phyloP scores from a whole-genome alignment of 208 protist genomes.

The Crithidia bombi region DNA sequence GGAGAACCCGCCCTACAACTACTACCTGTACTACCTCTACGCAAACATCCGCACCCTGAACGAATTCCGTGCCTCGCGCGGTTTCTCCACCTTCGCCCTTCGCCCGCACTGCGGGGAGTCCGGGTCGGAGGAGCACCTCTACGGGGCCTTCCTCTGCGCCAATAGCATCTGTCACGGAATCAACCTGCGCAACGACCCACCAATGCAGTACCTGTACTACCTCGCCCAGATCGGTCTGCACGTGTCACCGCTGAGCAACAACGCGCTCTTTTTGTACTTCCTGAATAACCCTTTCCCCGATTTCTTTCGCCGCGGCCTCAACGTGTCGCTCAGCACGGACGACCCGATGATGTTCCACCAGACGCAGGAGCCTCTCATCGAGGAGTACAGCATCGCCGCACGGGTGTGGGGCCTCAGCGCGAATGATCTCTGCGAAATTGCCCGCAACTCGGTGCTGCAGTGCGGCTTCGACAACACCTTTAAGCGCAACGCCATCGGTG shows the following conservation, averaged over 20 bases:
- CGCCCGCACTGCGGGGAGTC: constrained; percentile 98
- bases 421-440: constrained; percentile 94
- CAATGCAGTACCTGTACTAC: constrained; percentile 99
- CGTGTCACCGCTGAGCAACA: constrained; percentile 99
- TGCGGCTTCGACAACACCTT: constrained; percentile 90
- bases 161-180: constrained; percentile 99
- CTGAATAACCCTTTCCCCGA: constrained; percentile 96
- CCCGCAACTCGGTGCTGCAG: constrained; percentile 92
- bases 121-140: constrained; percentile 94
- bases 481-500: constrained; percentile 90
- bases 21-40: constrained; percentile 99
- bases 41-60: constrained; percentile 98
- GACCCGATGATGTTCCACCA: constrained; percentile 98
- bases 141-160: constrained; percentile 93
- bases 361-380: constrained; percentile 94
- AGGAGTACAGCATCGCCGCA: constrained; percentile 95
- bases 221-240: constrained; percentile 98
- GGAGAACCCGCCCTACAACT: constrained; percentile 99
- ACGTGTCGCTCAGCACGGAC: constrained; percentile 98
- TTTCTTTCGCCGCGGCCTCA: constrained; percentile 97
- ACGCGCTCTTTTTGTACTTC: constrained; percentile 98
- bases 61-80: constrained; percentile 88
- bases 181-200: constrained; percentile 93
- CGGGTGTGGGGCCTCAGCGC: constrained; percentile 90
- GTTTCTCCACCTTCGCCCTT: constrained; percentile 96